A percentile compares a stretch with the other conserved stretches of the same genome.
phyloP scores from a whole-genome alignment of 768 basidiomycete genomes.

The Suillus hirtellus region DNA sequence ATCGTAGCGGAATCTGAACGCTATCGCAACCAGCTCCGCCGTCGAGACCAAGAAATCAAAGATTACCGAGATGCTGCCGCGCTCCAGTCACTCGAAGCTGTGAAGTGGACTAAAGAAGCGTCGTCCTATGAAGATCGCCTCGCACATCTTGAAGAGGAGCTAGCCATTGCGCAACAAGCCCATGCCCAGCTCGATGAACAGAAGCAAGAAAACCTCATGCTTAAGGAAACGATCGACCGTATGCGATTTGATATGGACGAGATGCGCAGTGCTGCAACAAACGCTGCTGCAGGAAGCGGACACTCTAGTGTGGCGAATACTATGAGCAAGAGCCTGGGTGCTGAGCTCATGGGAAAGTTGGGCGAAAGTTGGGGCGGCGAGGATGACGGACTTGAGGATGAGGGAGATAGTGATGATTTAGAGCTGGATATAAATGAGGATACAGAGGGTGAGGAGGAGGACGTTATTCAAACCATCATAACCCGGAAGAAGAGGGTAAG shows the following conservation, averaged over 20 bases:
- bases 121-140: conserved; percentile 74
- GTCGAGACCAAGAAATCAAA: conserved; percentile 73
- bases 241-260: conserved; percentile 95
- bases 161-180: conserved; percentile 67
- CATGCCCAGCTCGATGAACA: conserved; percentile 83
- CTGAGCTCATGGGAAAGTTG: conserved; percentile 68
- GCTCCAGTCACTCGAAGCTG: conserved; percentile 63
- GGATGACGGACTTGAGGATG: conserved; percentile 42
- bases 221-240: conserved; percentile 96
- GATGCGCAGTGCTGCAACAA: conserved; percentile 57
- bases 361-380: conserved; percentile 44
- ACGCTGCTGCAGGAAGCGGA: conserved; percentile 41
- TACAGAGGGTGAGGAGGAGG: conserved; percentile 58
- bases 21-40: conserved; percentile 71
- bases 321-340: conserved; percentile 74
- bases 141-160: conserved; percentile 66
- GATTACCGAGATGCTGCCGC: conserved; percentile 58
- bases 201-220: conserved; percentile 89
- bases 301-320: conserved; percentile 52
- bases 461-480: conserved; percentile 86
- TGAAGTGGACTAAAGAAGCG: conserved; percentile 68
- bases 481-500: conserved; percentile 76
- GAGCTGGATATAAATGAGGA: conserved; percentile 47
- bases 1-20: conserved; percentile 71
- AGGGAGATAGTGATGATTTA: conserved; percentile 31